Evolutionary conservation across 2,329 filamentous ascomycete genomes (phyloP), one percentile per base, ranked within the genome.

Genomic region (Penicillium sumatraense): DNA sequence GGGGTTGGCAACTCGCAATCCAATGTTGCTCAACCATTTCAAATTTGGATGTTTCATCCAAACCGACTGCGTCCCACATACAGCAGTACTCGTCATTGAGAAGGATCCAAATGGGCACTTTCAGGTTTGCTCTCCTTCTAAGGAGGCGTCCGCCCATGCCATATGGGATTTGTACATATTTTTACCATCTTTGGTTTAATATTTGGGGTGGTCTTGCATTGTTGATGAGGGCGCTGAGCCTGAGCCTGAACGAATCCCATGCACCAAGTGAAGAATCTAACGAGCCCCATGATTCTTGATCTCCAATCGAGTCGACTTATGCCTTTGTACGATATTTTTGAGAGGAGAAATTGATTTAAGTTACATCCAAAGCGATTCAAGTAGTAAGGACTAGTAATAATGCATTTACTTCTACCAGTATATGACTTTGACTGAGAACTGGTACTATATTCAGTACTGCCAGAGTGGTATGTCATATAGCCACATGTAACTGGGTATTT

Each of bases 321-420:
- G 58, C 51, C 49, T 50, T 51, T 66, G 63, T 66, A 66, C 60
- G 63, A 66, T 66, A 66, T 50, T 54, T 54, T 41, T 49, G 36
- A 59, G 54, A 51, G 58, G 40, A 57, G 48, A 54, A 62, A 62
- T 60, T 49, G 49, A 61, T 57, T 16, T 48, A 16, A 16, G 33
- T 40, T 35, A 14, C 11, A 18, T 35, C n/a, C 14, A 36, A 27
- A n/a, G 4, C 13, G 24, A 10, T 3, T 18, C 21, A 48, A 45
- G n/a, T 10, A 13, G 29, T 31, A n/a, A n/a, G n/a, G n/a, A n/a
- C 9, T 14, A 14, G 10, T 31, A 31, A 31, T 13, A 31, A 1
- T 13, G 9, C 4, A 31, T 31, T 31, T 7, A 14, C 11, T n/a
- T n/a, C n/a, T n/a, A n/a, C n/a, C n/a, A n/a, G n/a, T n/a, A n/a